phyloP scores from a whole-genome alignment of 2,329 filamentous ascomycete genomes.

The Cladorrhinum sp. region DNA sequence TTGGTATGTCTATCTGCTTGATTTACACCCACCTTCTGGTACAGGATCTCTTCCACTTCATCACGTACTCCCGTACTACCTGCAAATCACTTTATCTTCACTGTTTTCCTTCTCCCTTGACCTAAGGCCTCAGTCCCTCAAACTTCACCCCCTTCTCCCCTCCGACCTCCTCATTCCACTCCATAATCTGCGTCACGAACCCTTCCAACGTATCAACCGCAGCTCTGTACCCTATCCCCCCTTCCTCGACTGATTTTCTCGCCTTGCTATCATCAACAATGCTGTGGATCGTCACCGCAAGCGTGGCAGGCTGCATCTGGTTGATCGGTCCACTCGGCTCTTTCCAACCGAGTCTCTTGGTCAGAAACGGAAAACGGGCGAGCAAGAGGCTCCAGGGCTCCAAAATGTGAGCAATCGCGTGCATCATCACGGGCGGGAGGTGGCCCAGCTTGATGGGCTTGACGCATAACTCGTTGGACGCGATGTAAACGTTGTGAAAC shows the following conservation, averaged over 20 bases:
- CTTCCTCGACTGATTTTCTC: constrained; percentile 36
- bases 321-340: constrained; percentile 36
- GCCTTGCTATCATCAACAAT: constrained; percentile 39
- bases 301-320: constrained; percentile 40
- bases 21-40: too few species aligned
- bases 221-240: constrained; percentile 41
- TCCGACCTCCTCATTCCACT: constrained; percentile 37
- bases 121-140: not conserved
- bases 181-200: constrained; percentile 38
- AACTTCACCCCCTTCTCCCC: not conserved
- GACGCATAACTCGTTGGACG: constrained; percentile 31
- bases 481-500: constrained; percentile 40
- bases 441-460: constrained; percentile 33
- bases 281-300: constrained; percentile 36
- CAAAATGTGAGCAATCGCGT: constrained; percentile 39
- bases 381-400: constrained; percentile 36
- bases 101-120: too few species aligned
- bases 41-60: too few species aligned
- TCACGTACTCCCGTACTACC: not conserved
- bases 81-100: too few species aligned
- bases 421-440: constrained; percentile 35
- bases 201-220: constrained; percentile 41
- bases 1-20: too few species aligned
- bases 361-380: constrained; percentile 22
- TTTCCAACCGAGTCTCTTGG: constrained; percentile 21